These are phyloP conservation scores for Lathyrus oleraceus DNA, from an alignment of 306 rosid species.

Conservation along the genomic window DNA sequence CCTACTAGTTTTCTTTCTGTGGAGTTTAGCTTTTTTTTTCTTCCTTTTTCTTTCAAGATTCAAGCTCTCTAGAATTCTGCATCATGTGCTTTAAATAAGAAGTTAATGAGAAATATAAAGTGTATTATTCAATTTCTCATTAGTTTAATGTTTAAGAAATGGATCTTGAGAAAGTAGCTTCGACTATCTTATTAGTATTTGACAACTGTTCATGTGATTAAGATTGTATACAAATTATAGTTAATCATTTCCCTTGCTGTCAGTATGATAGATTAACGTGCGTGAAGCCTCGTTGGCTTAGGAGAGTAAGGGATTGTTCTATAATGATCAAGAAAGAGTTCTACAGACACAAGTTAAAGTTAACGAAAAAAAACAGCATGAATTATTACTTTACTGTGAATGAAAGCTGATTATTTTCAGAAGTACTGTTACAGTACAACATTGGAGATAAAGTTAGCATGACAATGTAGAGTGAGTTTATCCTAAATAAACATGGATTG, in stretches of 20 bases:
- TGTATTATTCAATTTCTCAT: not conserved
- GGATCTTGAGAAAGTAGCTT: not conserved
- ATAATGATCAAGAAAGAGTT: not conserved
- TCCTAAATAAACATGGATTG: too few relatives aligned
- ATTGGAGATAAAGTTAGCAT: too few relatives aligned
- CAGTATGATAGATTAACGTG: conserved; percentile 4
- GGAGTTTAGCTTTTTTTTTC: conserved; percentile 37
- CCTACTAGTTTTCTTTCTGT: conserved; percentile 23
- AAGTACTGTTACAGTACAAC: too few relatives aligned
- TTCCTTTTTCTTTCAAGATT: not conserved
- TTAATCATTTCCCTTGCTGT: not conserved
- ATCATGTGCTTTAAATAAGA: conserved; percentile 26
- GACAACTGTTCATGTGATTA: not conserved
- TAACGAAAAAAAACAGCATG: not conserved
- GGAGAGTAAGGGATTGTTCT: not conserved
- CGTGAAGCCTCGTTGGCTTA: not conserved
- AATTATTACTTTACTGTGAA: not conserved
- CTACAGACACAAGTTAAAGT: not conserved
- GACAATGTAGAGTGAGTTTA: too few relatives aligned
- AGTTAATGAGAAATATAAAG: conserved; percentile 7
- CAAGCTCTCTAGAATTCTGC: conserved; percentile 35
- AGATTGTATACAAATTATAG: conserved; percentile 1
- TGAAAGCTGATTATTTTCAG: too few relatives aligned
- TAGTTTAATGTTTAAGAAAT: not conserved
- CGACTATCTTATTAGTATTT: not conserved